Conservation (phyloP, 139 green algal genomes). For the Gonium pectorale region DNA sequence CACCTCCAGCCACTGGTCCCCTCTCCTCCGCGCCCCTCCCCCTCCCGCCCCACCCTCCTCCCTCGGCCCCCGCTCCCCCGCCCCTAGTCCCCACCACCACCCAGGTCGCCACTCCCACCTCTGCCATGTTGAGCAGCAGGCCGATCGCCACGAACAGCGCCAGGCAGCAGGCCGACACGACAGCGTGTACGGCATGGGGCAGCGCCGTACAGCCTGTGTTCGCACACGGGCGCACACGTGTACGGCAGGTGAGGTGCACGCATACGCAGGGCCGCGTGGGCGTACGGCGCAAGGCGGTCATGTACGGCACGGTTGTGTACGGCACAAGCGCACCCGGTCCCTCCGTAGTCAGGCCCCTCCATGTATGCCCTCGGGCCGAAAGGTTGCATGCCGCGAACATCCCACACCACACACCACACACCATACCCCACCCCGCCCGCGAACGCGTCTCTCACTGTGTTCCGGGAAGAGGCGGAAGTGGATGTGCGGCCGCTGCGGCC, state of each 20-base stretch:
- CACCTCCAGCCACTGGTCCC: too few relatives aligned
- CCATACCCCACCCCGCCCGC: background rate
- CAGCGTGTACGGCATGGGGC: background rate
- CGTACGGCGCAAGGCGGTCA: too few relatives aligned
- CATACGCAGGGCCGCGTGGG: background rate
- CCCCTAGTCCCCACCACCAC: too few relatives aligned
- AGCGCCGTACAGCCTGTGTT: background rate
- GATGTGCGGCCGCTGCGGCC: background rate
- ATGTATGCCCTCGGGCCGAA: background rate
- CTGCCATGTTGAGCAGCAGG: constrained; percentile 29
- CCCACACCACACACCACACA: background rate
- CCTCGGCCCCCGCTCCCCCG: too few relatives aligned
- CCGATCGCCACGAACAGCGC: constrained; percentile 10
- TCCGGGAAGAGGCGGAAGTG: constrained; percentile 6
- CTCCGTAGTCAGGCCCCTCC: background rate
- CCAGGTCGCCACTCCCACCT: too few relatives aligned
- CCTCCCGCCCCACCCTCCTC: too few relatives aligned
- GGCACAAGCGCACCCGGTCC: background rate
- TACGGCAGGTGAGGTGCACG: background rate
- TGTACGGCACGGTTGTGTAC: background rate
- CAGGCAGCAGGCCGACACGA: constrained; percentile 11
- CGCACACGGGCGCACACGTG: background rate
- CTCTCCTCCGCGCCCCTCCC: too few relatives aligned
- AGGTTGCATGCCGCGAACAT: background rate
- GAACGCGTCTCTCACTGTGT: constrained; percentile 1